Evolutionary conservation across 306 rosid genomes (phyloP), one percentile per base, ranked within the genome.

Genomic region (Vicia villosa): DNA sequence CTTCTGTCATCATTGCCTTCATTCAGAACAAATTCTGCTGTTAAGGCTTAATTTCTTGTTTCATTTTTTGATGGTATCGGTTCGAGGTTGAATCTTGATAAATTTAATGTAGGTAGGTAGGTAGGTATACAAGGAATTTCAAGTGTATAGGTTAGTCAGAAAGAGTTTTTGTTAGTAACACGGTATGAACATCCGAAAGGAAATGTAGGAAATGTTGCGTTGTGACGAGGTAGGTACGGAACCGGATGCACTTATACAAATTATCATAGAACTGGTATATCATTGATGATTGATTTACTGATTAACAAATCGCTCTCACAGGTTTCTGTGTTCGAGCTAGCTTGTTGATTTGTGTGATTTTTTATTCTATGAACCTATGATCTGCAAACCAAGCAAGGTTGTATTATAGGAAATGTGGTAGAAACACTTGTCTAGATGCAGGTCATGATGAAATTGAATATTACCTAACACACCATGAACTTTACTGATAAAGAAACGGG

Each of bases 1-100:
- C 75, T 90, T 1, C 78, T 84, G 1, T 66, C 91, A 47, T 38
- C 91, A 38, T 34, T 85, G 19, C 50, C 77, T 66, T 59, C 75
- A 22, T 79, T 71, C 42, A 79, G 80, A 83, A 74, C 85, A 40
- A 66, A 78, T 73, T 84, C 86, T 55, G 74, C 77, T 32, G 58
- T 79, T 20, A 16, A 85, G 75, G 70, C 71, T 17, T 79, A 73
- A 66, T 47, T 37, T 78, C 34, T 70, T 59, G 55, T 58, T 68
- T 69, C 68, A n/a, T 6, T 34, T 16, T 14, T 68, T 17, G 41
- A 43, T 59, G 22, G 40, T 20, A 5, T 63, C 15, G 8, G 75
- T 37, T 54, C 37, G 60, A 17, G 10, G 26, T 11, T 37, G 69
- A 63, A 22, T 20, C 60, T 45, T 38, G 66, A 22, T 38, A 46